These are phyloP conservation scores for Colletotrichum tofieldiae DNA, from an alignment of 2,329 filamentous ascomycete species.

Conservation along the genomic window DNA sequence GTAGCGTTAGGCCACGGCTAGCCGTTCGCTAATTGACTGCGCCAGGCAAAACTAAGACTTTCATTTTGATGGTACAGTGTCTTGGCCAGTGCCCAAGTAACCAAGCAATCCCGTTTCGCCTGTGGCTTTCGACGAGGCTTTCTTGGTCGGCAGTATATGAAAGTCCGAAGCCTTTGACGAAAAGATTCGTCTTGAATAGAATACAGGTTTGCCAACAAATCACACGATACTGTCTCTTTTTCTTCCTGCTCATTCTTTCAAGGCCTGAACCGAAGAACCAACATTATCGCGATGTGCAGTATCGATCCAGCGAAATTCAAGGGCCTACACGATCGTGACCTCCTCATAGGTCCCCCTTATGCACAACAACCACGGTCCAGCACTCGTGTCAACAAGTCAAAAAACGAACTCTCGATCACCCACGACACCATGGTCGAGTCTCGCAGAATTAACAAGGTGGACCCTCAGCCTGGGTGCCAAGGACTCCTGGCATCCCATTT, in stretches of 20 bases:
- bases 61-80: not conserved
- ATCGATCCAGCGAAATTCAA: not conserved
- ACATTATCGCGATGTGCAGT: no score
- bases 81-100: no score
- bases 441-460: not conserved
- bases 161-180: not conserved
- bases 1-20: not conserved
- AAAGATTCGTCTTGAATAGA: not conserved
- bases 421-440: not conserved
- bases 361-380: not conserved
- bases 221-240: not conserved
- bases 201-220: not conserved
- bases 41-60: not conserved
- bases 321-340: not conserved
- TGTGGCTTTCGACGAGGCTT: not conserved
- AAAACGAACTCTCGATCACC: not conserved
- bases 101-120: not conserved
- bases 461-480: not conserved
- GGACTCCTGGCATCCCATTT: not conserved
- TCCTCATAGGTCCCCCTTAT: not conserved
- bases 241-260: not conserved
- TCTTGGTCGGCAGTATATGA: not conserved
- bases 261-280: no score
- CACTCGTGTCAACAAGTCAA: not conserved
- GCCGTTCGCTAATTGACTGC: no score